A percentile compares a stretch with the other conserved stretches of the same genome.
Evolutionary conservation across 805 yeast genomes (phyloP).

Genomic region (Candida pseudoglaebosa): DNA sequence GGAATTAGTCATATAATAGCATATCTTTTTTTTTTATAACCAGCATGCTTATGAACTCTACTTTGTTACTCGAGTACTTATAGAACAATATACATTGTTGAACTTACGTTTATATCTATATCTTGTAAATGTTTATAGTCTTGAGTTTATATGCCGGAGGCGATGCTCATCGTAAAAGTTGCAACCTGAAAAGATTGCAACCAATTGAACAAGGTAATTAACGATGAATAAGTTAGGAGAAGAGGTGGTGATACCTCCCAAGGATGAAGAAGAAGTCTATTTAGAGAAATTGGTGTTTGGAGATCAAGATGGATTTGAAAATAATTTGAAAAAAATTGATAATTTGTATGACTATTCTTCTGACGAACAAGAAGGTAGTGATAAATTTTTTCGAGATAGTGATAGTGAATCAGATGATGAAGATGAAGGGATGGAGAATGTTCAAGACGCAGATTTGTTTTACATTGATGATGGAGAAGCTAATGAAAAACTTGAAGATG

Average conservation of each 20-base stretch:
- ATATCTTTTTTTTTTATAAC: neutral
- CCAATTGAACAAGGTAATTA: neutral
- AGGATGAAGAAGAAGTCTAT: conserved; percentile 77
- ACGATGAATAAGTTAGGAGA: conserved; percentile 10
- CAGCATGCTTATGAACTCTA: conserved; percentile 1
- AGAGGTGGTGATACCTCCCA: conserved; percentile 50
- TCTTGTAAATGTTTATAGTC: too few relatives aligned
- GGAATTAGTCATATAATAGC: conserved; percentile 1
- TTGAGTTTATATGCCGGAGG: too few relatives aligned
- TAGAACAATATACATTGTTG: neutral
- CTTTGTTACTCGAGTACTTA: neutral
- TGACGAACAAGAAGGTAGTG: conserved; percentile 28
- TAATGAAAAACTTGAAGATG: conserved; percentile 23
- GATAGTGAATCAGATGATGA: conserved; percentile 36
- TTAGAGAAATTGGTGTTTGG: conserved; percentile 89
- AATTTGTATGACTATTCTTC: conserved; percentile 47
- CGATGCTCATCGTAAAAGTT: neutral
- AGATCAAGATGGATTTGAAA: conserved; percentile 70
- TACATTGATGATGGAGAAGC: conserved; percentile 42
- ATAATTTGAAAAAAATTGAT: conserved; percentile 58
- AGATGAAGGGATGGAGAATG: conserved; percentile 22
- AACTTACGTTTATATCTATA: too few relatives aligned
- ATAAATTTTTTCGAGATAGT: conserved; percentile 8
- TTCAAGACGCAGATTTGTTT: conserved; percentile 39
- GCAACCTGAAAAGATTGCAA: neutral